Base-by-base conservation (phyloP, 192 early-diverging fungal genomes). In the Geranomyces variabilis region DNA sequence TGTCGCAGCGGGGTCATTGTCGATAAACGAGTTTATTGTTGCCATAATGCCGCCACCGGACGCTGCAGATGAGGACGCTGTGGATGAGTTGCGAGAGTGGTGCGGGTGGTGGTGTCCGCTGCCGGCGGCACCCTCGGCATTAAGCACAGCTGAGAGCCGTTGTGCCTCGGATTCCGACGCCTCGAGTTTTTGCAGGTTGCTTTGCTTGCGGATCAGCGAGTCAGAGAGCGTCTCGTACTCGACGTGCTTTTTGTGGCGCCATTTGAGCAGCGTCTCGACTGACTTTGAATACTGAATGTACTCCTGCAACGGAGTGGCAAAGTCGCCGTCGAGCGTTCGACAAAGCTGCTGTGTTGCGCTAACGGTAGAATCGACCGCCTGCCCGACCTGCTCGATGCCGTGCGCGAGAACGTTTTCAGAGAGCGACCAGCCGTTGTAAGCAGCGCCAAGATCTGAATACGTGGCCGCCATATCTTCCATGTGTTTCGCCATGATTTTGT, bases 341-440 rank as follows among this genome's bases (percentile, higher is more conserved):
- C 81, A 81, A 81, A 99, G 83, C 41, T 86, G 79, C 41, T 86
- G 84, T 4, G 90, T 92, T 31, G 90, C 86, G 21, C 89, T 86
- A 66, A 90, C 90, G 9, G 91, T 91, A 43, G 89, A 88, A 74
- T 99, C 97, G 1, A 93, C 84, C 0, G 96, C 94, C 74, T 94
- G 91, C 1, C 97, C 97, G n/a, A 94, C 81, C 63, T 89, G 86
- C 74, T 99, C 97, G 69, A 98, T 91, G 0, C 92, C 91, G 26
- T 89, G 89, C 0, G 92, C 87, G n/a, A 99, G 81, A 33, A 59
- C 63, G 36, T 63, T 71, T 66, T 98, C 95, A 69, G 90, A 89
- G 41, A 99, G 82, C 55, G 96, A 97, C 79, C 97, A 98, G 24
- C 90, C 94, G 71, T 99, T 99, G 77, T 96, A 94, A 1, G 89